Evolutionary conservation across 129 eudicot genomes (phyloP).

Genomic region (Helichrysum umbraculigerum): DNA sequence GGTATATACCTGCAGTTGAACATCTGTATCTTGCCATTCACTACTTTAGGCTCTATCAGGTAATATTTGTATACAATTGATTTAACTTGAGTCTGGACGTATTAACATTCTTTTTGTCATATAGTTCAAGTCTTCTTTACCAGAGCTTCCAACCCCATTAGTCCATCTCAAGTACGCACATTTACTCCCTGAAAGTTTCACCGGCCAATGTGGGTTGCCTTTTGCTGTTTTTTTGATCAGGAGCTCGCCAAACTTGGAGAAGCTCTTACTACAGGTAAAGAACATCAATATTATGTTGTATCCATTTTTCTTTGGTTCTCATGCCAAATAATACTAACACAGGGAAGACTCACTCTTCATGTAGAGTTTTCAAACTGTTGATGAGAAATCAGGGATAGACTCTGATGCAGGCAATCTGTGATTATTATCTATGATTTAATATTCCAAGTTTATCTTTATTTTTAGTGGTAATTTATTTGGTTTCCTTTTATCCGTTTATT

Average conservation of each 20-base stretch:
- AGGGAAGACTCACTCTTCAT: background rate
- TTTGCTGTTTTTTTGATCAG: constrained; percentile 12
- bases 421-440: too few species aligned
- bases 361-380: background rate
- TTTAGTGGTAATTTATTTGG: too few species aligned
- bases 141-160: constrained; percentile 15
- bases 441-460: too few species aligned
- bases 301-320: background rate
- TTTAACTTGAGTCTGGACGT: background rate
- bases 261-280: constrained; percentile 10
- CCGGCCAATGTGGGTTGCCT: background rate
- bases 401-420: too few species aligned
- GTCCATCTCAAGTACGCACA: constrained; percentile 14
- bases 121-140: constrained; percentile 11
- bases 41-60: background rate
- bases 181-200: background rate
- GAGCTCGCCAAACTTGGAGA: constrained; percentile 16
- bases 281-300: constrained; percentile 1
- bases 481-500: too few species aligned
- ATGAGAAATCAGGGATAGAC: background rate
- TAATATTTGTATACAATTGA: background rate
- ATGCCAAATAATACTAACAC: constrained; percentile 4
- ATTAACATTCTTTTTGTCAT: constrained; percentile 8
- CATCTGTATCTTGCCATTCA: background rate
- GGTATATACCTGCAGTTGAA: constrained; percentile 22